Percentiles rank a stretch among this genome's conserved stretches.
phyloP scores from a whole-genome alignment of 2,329 filamentous ascomycete species.

The Fusarium illudens region DNA sequence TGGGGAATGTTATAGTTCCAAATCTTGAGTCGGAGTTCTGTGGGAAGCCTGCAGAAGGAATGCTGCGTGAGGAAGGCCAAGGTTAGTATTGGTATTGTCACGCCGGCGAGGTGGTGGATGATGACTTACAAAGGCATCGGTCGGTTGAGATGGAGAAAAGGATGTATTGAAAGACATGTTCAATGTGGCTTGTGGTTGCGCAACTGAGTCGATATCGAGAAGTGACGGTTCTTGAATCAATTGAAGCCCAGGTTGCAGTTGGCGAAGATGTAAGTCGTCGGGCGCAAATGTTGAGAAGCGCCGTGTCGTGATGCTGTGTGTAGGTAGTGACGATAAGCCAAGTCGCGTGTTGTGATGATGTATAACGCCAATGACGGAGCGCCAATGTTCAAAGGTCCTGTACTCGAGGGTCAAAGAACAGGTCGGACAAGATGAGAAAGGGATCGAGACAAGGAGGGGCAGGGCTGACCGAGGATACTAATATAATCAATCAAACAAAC shows the following conservation, averaged over 20 bases:
- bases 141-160: conserved; percentile 1
- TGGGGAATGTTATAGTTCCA: conserved; percentile 56
- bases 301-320: background rate
- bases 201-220: background rate
- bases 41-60: conserved; percentile 54
- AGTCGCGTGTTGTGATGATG: background rate
- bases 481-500: conserved; percentile 37
- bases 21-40: conserved; percentile 58
- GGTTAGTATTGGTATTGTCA: conserved; percentile 12
- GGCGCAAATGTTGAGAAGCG: background rate
- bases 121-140: conserved; percentile 30
- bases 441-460: conserved; percentile 15
- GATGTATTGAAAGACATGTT: conserved; percentile 15
- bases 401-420: background rate
- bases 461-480: conserved; percentile 30
- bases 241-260: background rate
- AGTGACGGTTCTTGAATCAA: background rate
- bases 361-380: background rate
- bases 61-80: conserved; percentile 43
- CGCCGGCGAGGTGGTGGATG: background rate
- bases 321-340: background rate
- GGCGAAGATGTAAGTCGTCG: background rate
- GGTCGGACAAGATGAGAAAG: conserved; percentile 2
- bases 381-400: background rate
- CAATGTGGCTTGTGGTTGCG: background rate